These are phyloP conservation scores for Dryadomyces sulphureus DNA, from an alignment of 2,329 filamentous ascomycete genomes.

Conservation along the genomic window DNA sequence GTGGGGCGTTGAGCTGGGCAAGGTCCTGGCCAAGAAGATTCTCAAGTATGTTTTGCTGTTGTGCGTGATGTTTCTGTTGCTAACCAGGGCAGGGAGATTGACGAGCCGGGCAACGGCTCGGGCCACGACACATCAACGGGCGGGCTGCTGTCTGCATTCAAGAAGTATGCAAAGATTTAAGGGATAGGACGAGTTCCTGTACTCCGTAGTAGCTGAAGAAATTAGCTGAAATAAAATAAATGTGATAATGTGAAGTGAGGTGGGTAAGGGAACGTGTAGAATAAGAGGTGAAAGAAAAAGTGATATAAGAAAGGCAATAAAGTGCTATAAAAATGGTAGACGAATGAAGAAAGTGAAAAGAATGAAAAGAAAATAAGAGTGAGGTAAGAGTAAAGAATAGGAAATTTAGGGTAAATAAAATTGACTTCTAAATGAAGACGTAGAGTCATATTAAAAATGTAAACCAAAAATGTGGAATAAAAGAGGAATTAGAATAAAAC, in stretches of 20 bases:
- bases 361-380: neutral
- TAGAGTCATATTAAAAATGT: neutral
- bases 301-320: neutral
- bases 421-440: neutral
- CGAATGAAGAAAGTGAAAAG: neutral
- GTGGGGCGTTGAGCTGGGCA: conserved; percentile 98
- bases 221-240: neutral
- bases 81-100: conserved; percentile 46
- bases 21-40: conserved; percentile 88
- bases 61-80: conserved; percentile 14
- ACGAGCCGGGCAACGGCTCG: conserved; percentile 54
- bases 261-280: neutral
- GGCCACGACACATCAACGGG: conserved; percentile 80
- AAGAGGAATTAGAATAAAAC: neutral
- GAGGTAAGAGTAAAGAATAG: neutral
- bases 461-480: neutral
- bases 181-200: neutral
- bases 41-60: conserved; percentile 26
- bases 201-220: neutral
- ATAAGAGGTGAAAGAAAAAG: too few species aligned
- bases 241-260: neutral
- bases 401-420: neutral
- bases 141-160: conserved; percentile 83
- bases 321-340: neutral
- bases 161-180: conserved; percentile 49